These are phyloP conservation scores for Helminthosporium solani DNA, from an alignment of 2,329 filamentous ascomycete genomes.

Conservation along the genomic window DNA sequence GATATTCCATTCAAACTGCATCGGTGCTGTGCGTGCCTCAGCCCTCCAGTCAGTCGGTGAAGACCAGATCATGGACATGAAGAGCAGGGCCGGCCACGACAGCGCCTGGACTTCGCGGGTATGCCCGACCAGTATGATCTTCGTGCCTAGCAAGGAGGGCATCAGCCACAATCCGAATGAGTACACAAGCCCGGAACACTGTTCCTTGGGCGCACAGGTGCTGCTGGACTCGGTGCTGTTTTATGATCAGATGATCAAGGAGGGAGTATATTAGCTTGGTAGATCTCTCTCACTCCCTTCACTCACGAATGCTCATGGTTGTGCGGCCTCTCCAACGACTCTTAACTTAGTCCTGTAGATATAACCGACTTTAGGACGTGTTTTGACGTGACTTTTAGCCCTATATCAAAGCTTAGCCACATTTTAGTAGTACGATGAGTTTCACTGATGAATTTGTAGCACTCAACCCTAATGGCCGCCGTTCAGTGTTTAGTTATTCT, in stretches of 20 bases:
- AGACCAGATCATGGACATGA: constrained; percentile 29
- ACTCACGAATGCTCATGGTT: no score
- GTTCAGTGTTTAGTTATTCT: no score
- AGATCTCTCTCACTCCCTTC: no score
- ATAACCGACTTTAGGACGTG: no score
- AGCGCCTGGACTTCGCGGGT: constrained; percentile 29
- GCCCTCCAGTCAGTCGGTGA: constrained; percentile 19
- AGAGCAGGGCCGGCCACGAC: constrained; percentile 29
- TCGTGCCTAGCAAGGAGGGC: constrained; percentile 47
- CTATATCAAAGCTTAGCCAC: no score
- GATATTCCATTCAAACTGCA: constrained; percentile 23
- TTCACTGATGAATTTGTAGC: no score
- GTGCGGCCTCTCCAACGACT: neutral
- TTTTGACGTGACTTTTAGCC: no score
- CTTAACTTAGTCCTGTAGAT: no score
- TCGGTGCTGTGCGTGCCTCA: constrained; percentile 21
- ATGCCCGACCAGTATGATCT: constrained; percentile 45
- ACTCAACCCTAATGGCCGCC: no score
- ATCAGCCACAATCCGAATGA: constrained; percentile 49
- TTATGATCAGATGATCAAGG: constrained; percentile 22
- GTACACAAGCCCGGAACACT: constrained; percentile 46
- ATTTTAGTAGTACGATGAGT: no score
- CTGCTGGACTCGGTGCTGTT: constrained; percentile 42
- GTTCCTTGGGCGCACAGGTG: constrained; percentile 48
- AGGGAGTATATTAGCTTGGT: constrained; percentile 11